Conservation (phyloP, 225 moss, liverwort and hornwort genomes). For the Thuidium tamariscinum region DNA sequence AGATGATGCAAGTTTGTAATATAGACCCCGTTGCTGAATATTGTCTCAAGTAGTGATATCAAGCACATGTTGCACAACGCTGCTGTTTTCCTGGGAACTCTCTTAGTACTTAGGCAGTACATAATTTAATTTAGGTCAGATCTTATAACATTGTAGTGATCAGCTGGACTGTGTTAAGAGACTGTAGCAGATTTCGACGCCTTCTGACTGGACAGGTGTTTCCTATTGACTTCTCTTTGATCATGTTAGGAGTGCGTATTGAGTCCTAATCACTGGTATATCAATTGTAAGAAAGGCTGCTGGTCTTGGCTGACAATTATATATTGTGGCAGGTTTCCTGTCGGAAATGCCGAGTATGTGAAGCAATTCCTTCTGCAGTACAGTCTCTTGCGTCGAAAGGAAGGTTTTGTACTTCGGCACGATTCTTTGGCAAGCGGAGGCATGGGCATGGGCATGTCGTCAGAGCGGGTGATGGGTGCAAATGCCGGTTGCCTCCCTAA, state of each 20-base stretch:
- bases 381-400: slow-evolving; percentile 90
- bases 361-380: slow-evolving; percentile 97
- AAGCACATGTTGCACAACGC: neutral
- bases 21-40: neutral
- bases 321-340: slow-evolving; percentile 66
- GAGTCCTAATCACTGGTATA: neutral
- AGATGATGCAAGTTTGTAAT: neutral
- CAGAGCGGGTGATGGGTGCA: slow-evolving; percentile 66
- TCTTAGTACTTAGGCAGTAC: neutral
- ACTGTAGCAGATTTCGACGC: neutral
- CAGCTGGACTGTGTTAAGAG: neutral
- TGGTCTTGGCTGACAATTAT: neutral
- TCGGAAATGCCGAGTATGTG: slow-evolving; percentile 98
- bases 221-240: neutral
- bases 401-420: slow-evolving; percentile 90
- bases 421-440: slow-evolving; percentile 80
- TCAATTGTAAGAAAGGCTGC: neutral
- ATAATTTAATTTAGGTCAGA: neutral
- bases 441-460: slow-evolving; percentile 40
- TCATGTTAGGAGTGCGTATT: neutral
- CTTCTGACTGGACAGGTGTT: neutral
- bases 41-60: neutral
- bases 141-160: neutral
- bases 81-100: neutral
- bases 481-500: slow-evolving; percentile 55